These are phyloP conservation scores for Phaeomoniella chlamydospora DNA, from an alignment of 2,329 filamentous ascomycete species.

Conservation along the genomic window DNA sequence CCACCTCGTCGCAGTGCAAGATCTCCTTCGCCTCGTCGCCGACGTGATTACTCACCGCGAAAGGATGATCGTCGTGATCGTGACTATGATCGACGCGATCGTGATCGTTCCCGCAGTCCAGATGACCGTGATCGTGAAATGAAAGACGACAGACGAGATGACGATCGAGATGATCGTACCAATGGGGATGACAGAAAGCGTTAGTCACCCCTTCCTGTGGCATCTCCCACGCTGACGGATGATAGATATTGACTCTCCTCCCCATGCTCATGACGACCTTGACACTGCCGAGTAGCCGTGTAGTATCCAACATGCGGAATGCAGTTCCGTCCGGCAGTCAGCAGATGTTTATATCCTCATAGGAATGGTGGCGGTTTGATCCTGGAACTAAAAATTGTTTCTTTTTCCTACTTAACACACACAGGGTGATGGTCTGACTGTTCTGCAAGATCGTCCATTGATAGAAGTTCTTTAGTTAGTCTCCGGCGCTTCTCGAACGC, in stretches of 20 bases:
- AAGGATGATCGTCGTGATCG: slow-evolving; percentile 77
- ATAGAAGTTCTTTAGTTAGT: neutral
- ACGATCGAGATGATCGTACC: slow-evolving; percentile 60
- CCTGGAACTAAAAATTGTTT: neutral
- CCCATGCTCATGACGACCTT: slow-evolving; percentile 80
- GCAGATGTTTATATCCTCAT: no score
- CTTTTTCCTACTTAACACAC: neutral
- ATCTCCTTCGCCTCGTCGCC: slow-evolving; percentile 42
- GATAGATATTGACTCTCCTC: slow-evolving; percentile 58
- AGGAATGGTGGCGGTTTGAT: no score
- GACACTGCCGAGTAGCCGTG: slow-evolving; percentile 67
- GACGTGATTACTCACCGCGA: slow-evolving; percentile 70
- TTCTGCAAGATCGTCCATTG: neutral
- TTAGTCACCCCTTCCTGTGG: slow-evolving; percentile 22
- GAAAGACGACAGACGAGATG: slow-evolving; percentile 21
- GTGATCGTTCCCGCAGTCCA: slow-evolving; percentile 62
- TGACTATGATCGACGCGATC: slow-evolving; percentile 55
- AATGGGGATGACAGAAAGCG: slow-evolving; percentile 88
- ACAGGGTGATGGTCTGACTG: neutral
- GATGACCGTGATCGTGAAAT: slow-evolving; percentile 41
- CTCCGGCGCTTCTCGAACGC: neutral
- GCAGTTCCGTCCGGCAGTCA: no score
- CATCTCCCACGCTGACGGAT: slow-evolving; percentile 14
- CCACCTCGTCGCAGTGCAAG: slow-evolving; percentile 63
- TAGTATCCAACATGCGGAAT: no score